A percentile compares a stretch with the other conserved stretches of the same genome.
phyloP scores from a whole-genome alignment of 805 yeast genomes.

The Metschnikowia corniflorae region DNA sequence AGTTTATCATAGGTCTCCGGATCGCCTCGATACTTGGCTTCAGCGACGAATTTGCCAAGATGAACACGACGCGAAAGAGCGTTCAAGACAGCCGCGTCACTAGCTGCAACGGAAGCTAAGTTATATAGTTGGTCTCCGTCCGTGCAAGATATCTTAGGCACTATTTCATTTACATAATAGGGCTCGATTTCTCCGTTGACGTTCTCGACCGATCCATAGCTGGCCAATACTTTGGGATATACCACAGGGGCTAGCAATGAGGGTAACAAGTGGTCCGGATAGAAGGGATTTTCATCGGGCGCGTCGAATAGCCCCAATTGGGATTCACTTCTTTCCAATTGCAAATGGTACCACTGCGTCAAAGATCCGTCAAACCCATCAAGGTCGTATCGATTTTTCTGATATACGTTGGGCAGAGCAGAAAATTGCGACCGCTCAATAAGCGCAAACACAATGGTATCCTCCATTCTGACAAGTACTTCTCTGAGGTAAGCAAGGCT shows the following conservation, averaged over 20 bases:
- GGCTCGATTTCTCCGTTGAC: constrained; percentile 67
- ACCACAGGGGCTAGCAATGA: constrained; percentile 75
- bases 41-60: constrained; percentile 97
- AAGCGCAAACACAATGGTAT: constrained; percentile 86
- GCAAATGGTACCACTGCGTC: constrained; percentile 78
- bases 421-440: constrained; percentile 91
- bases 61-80: constrained; percentile 89
- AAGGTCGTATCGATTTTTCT: constrained; percentile 50
- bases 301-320: constrained; percentile 88
- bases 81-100: constrained; percentile 86
- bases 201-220: constrained; percentile 68
- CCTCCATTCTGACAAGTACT: constrained; percentile 90
- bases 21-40: constrained; percentile 78
- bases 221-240: constrained; percentile 76
- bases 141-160: constrained; percentile 66
- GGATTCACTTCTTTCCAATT: constrained; percentile 61
- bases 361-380: constrained; percentile 76
- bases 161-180: constrained; percentile 68
- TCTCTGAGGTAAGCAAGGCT: constrained; percentile 78
- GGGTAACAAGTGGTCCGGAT: constrained; percentile 60
- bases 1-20: constrained; percentile 57
- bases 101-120: constrained; percentile 77
- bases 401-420: constrained; percentile 72
- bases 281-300: constrained; percentile 91
- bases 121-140: constrained; percentile 78